phyloP scores from a whole-genome alignment of 1,284 basidiomycete species.

The Ceratobasidium sp. region DNA sequence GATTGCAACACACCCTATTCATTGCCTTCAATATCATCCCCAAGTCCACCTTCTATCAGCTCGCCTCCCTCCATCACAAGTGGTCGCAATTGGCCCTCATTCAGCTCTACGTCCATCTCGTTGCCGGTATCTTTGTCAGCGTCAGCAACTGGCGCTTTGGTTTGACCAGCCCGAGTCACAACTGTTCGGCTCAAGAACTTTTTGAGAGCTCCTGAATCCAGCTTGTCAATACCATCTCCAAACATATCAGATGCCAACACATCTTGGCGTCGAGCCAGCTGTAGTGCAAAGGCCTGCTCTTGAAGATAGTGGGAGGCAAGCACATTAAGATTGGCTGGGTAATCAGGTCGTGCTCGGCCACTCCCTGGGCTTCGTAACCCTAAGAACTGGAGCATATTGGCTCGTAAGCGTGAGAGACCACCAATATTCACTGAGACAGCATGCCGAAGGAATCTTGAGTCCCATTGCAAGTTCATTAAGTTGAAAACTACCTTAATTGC shows the following conservation, averaged over 20 bases:
- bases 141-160: not conserved
- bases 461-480: not conserved
- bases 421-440: not conserved
- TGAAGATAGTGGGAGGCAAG: conserved; percentile 20
- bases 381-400: not conserved
- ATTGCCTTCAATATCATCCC: conserved; percentile 1
- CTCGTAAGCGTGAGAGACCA: not conserved
- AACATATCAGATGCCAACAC: conserved; percentile 1
- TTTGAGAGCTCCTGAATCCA: not conserved
- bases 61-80: not conserved
- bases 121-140: not conserved
- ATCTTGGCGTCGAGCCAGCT: not conserved
- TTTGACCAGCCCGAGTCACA: not conserved
- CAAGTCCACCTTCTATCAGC: not conserved
- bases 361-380: not conserved
- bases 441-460: not conserved
- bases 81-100: not conserved
- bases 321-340: conserved; percentile 15
- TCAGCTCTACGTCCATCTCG: not conserved
- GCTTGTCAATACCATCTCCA: not conserved
- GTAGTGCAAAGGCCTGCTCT: not conserved
- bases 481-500: not conserved
- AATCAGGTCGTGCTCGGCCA: not conserved
- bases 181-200: not conserved
- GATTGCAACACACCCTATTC: not conserved